Conservation (phyloP, 345 rosid genomes). For the Populus simonii region DNA sequence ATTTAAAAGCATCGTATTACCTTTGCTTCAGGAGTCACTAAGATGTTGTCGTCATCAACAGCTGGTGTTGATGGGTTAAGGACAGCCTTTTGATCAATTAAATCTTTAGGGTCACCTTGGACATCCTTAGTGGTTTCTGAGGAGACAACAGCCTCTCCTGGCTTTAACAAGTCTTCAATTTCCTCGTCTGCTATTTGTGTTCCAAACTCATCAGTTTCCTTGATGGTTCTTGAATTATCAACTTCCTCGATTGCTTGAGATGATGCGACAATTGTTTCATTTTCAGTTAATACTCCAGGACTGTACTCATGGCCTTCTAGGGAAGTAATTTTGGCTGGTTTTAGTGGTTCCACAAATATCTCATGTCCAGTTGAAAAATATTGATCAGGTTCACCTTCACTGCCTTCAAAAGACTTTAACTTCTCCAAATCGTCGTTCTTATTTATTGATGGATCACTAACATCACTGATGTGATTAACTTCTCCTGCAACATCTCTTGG, state of each 20-base stretch:
- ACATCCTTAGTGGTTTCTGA: neutral
- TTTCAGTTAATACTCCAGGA: neutral
- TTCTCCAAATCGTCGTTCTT: neutral
- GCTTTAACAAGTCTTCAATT: neutral
- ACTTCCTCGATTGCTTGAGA: neutral
- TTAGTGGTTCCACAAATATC: neutral
- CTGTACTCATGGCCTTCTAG: neutral
- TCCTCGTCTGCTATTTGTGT: neutral
- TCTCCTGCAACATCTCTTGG: constrained; percentile 4
- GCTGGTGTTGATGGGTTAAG: constrained; percentile 14
- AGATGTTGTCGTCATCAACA: neutral
- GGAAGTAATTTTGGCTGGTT: neutral
- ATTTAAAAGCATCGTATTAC: constrained; percentile 17
- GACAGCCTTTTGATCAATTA: constrained; percentile 11
- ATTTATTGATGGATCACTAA: neutral
- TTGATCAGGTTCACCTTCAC: constrained; percentile 4
- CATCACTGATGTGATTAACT: neutral
- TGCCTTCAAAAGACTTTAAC: constrained; percentile 1
- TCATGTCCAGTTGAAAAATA: constrained; percentile 8
- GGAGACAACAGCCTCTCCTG: neutral
- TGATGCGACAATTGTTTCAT: constrained; percentile 4
- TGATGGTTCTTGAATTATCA: neutral
- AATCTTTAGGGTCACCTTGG: constrained; percentile 15
- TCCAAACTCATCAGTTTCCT: neutral
- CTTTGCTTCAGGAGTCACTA: constrained; percentile 21